These are phyloP conservation scores for Eutypella sp. DNA, from an alignment of 2,329 filamentous ascomycete species.

Conservation along the genomic window DNA sequence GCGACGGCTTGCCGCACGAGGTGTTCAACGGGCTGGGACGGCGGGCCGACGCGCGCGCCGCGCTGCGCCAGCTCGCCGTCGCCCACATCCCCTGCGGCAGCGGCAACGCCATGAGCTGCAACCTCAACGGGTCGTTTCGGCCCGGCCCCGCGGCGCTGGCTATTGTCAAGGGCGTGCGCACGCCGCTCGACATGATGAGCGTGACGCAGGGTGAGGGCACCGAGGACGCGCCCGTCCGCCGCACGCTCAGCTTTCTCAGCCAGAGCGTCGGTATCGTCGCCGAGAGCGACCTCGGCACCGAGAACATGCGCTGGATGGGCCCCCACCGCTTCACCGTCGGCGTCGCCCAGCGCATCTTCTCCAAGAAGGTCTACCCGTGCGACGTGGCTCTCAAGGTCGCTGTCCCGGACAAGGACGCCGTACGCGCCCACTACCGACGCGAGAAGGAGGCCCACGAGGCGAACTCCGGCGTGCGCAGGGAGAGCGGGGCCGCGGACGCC, in stretches of 20 bases:
- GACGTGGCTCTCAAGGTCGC: constrained; percentile 83
- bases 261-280: constrained; percentile 88
- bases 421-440: constrained; percentile 67
- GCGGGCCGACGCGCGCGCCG: constrained; percentile 67
- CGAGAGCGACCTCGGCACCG: constrained; percentile 84
- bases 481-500: constrained; percentile 7
- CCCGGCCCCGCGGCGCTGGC: constrained; percentile 73
- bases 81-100: constrained; percentile 87
- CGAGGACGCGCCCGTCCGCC: constrained; percentile 19
- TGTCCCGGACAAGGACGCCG: constrained; percentile 66
- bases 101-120: constrained; percentile 90
- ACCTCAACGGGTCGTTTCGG: constrained; percentile 75
- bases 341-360: constrained; percentile 69
- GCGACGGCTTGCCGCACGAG: constrained; percentile 87
- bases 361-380: constrained; percentile 78
- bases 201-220: constrained; percentile 72
- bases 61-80: constrained; percentile 72
- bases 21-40: constrained; percentile 88
- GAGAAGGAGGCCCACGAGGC: constrained; percentile 21
- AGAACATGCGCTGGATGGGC: constrained; percentile 92
- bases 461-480: constrained; percentile 22
- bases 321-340: constrained; percentile 79
- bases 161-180: constrained; percentile 83
- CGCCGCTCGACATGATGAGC: constrained; percentile 78
- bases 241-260: constrained; percentile 82